Evolutionary conservation across 2,329 filamentous ascomycete species (phyloP), one percentile per base, ranked within the genome.

Genomic region (Aspergillus arachidicola): DNA sequence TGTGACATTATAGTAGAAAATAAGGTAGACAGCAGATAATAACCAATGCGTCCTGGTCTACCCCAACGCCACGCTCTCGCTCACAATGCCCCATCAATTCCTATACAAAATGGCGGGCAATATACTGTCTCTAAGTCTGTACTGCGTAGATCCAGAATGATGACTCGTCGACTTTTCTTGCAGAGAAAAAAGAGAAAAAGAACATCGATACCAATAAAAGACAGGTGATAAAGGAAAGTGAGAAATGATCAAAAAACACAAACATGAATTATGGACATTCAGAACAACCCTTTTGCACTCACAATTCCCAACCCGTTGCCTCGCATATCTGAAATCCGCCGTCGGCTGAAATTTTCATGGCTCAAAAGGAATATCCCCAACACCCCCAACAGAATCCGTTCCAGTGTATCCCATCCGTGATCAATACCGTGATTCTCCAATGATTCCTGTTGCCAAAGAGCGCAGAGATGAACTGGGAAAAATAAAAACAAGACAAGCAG

Each of bases 351-450:
- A 66, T 64, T 58, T 69, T 64, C 68, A 69, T 72, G 73, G 71
- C 71, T 70, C 68, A 74, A 76, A 77, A 75, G 72, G 70, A 75
- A 75, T 73, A 71, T 48, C 73, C 75, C 75, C 74, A 77, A 77
- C 75, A 77, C 75, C 75, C 72, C 73, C 74, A 72, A 74, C 71
- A 74, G 68, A 74, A 71, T 74, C 74, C 75, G 67, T 73, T 70
- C 72, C 73, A 68, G 70, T 75, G 75, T 77, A 75, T 76, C 73
- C 74, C 73, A 75, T 71, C 74, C 75, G 69, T 74, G 69, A 75
- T 75, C 74, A 75, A 76, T 72, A 75, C 75, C 74, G 67, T 74
- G 71, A 74, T 76, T 76, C 75, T 76, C 75, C 75, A 72, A 75
- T 71, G 70, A 72, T 73, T 73, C 72, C 74, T 72, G 72, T 70